A percentile compares a stretch with the other conserved stretches of the same genome.
phyloP scores from a whole-genome alignment of 1,139 yeast genomes.

The Lodderomyces oxycetoniae region DNA sequence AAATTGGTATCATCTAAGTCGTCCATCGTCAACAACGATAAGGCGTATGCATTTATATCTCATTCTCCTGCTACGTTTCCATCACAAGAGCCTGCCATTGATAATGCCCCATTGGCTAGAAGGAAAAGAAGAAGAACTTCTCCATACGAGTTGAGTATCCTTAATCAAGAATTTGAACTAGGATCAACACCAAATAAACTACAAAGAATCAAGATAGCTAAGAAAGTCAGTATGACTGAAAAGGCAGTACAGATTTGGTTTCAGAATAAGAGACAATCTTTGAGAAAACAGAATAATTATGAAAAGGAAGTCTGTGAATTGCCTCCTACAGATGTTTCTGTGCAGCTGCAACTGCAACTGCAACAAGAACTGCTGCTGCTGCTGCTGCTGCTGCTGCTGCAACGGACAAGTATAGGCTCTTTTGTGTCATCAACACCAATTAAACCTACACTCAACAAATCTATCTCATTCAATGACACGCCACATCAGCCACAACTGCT shows the following conservation, averaged over 20 bases:
- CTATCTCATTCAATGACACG: not conserved
- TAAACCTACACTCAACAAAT: constrained; percentile 14
- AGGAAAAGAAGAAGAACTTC: constrained; percentile 94
- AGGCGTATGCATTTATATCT: constrained; percentile 77
- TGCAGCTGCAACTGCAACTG: constrained; percentile 5
- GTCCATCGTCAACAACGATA: constrained; percentile 22
- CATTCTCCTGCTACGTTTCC: constrained; percentile 89
- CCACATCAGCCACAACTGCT: not conserved
- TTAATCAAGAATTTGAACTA: constrained; percentile 69
- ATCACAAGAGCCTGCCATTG: constrained; percentile 76
- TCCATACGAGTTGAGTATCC: constrained; percentile 73
- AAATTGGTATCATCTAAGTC: constrained; percentile 1
- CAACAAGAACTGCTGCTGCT: constrained; percentile 3
- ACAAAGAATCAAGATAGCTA: constrained; percentile 72
- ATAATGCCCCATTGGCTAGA: constrained; percentile 85
- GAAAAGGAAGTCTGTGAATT: constrained; percentile 44
- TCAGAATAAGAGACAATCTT: constrained; percentile 87
- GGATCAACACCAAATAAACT: constrained; percentile 81
- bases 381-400: not conserved
- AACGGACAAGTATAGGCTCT: constrained; percentile 2
- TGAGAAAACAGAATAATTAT: constrained; percentile 47
- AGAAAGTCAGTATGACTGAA: constrained; percentile 84
- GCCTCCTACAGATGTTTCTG: constrained; percentile 23
- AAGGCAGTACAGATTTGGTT: constrained; percentile 98
- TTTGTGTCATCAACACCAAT: constrained; percentile 22